Evolutionary conservation across 345 rosid genomes (phyloP).

Genomic region (Rubroshorea leprosula): DNA sequence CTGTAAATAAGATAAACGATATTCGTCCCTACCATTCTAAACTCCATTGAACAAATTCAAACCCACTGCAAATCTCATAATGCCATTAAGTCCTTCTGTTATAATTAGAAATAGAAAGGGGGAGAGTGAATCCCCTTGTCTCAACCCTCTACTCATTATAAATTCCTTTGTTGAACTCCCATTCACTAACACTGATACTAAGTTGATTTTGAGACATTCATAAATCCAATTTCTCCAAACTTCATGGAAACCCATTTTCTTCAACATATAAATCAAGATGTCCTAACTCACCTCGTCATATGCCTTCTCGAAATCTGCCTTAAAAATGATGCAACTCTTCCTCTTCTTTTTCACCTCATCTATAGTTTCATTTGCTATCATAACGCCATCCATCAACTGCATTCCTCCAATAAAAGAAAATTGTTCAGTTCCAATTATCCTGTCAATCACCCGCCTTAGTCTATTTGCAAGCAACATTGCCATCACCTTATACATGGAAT

Average conservation of each 20-base stretch:
- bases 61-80: neutral
- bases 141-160: neutral
- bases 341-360: neutral
- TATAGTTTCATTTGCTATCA: neutral
- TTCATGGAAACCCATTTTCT: neutral
- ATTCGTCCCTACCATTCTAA: too few relatives aligned
- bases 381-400: neutral
- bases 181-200: neutral
- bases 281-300: neutral
- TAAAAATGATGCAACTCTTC: neutral
- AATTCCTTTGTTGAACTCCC: neutral
- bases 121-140: neutral
- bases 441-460: too few relatives aligned
- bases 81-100: neutral
- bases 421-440: neutral
- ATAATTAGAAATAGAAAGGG: neutral
- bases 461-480: neutral
- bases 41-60: neutral
- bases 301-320: neutral
- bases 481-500: neutral
- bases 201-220: neutral
- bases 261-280: neutral
- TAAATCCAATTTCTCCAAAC: neutral
- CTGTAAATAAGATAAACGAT: too few relatives aligned
- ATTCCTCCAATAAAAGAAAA: neutral